Evolutionary conservation across 805 yeast genomes (phyloP), one percentile per base, ranked within the genome.

Genomic region (Kuraishia molischiana): DNA sequence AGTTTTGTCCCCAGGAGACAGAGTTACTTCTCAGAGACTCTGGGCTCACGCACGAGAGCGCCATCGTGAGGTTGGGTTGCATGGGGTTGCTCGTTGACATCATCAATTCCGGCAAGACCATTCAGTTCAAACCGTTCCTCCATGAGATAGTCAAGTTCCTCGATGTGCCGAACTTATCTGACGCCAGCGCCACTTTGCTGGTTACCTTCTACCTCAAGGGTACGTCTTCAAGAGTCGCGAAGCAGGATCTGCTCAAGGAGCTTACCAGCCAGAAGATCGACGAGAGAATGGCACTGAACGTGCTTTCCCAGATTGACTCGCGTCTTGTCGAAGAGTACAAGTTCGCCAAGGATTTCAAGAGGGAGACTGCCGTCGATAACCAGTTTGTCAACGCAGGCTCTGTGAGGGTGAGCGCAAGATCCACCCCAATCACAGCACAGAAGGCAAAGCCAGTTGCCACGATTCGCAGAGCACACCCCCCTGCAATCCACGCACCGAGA

Each of bases 1-100:
- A 69, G 19, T 64, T 69, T n/a, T 60, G 71, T 1, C 72, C 77
- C 0, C 45, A 52, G 2, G 63, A 62, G 14, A 77, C 73, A 21
- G 78, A 74, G 42, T 48, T 47, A 5, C 56, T 62, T 2, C 42
- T 77, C n/a, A 55, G 56, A 19, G 70, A 67, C 1, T 46, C 56
- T 5, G 78, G 73, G 0, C 54, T 75, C 26, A 54, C 54, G 13
- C 65, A 63, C 46, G 44, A 59, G 8, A 65, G 63, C 41, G 43
- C 55, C 3, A 47, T 43, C 17, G 53, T 74, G 4, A 61, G 68
- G 29, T 52, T 59, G 4, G 77, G 71, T 46, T 52, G 70, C 1
- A 57, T 76, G 19, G 51, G 50, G 8, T 64, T 76, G 63, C 47
- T 77, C 3, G 52, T 59, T 34, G 66, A 66, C 34, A 52, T 74